phyloP scores from a whole-genome alignment of 805 yeast species.

The Candida sithepensis region DNA sequence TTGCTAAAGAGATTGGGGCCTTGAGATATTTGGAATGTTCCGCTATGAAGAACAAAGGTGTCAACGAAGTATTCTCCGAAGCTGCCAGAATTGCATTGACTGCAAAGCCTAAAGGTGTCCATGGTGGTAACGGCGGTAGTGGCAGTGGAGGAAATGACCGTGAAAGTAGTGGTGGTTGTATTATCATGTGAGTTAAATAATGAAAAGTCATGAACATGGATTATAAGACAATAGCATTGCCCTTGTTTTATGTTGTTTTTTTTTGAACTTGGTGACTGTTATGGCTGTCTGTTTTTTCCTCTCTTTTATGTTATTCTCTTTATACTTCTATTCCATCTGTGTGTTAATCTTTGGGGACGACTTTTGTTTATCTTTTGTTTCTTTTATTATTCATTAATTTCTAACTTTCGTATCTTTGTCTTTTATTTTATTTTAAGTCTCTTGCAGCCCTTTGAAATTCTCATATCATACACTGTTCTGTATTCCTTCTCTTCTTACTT shows the following conservation, averaged over 20 bases:
- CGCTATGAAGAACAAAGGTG: conserved; percentile 94
- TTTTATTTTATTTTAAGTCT: neutral
- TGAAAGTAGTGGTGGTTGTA: conserved; percentile 21
- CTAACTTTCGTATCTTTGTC: neutral
- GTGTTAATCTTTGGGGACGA: neutral
- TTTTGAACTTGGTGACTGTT: too few species aligned
- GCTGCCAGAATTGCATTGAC: conserved; percentile 96
- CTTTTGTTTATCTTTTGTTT: neutral
- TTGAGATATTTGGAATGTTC: conserved; percentile 93
- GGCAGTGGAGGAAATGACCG: conserved; percentile 33
- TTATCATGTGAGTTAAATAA: conserved; percentile 21
- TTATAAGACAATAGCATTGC: too few species aligned
- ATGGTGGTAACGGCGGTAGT: conserved; percentile 40
- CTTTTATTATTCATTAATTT: neutral
- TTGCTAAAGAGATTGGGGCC: conserved; percentile 93
- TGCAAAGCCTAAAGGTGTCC: conserved; percentile 78
- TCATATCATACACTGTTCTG: neutral
- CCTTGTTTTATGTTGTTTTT: too few species aligned
- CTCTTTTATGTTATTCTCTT: neutral
- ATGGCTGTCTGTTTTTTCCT: neutral
- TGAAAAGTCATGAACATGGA: neutral
- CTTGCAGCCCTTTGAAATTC: neutral
- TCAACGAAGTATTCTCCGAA: conserved; percentile 98
- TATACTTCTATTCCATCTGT: neutral
- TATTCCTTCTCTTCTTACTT: neutral